Conservation (phyloP, 805 yeast genomes). For the Lipomyces spencermartinsiae region DNA sequence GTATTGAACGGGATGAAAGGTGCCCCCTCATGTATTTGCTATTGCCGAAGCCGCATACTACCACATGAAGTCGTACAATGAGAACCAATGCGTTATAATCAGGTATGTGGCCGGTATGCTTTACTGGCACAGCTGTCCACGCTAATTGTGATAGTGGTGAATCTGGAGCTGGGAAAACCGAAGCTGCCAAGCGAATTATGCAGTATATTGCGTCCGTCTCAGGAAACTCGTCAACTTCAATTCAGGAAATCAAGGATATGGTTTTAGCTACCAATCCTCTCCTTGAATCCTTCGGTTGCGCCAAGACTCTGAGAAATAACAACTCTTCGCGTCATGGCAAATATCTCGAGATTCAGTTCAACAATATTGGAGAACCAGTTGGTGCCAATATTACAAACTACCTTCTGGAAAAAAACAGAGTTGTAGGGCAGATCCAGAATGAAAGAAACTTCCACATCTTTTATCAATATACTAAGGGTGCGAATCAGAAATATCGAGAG, state of each 20-base stretch:
- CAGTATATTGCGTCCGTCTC: constrained; percentile 88
- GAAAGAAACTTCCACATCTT: constrained; percentile 98
- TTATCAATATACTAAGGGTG: constrained; percentile 92
- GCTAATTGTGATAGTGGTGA: constrained; percentile 69
- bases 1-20: constrained; percentile 16
- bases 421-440: constrained; percentile 88
- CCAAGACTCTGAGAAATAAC: constrained; percentile 86
- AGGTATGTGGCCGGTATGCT: constrained; percentile 29
- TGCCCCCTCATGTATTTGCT: constrained; percentile 96
- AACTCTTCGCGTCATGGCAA: constrained; percentile 93
- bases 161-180: constrained; percentile 98
- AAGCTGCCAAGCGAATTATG: constrained; percentile 92
- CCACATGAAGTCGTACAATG: constrained; percentile 90
- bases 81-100: constrained; percentile 95
- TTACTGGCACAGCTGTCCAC: constrained; percentile 42
- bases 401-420: constrained; percentile 91
- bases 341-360: constrained; percentile 89
- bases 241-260: constrained; percentile 92
- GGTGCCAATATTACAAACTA: constrained; percentile 97
- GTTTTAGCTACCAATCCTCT: constrained; percentile 96
- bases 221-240: constrained; percentile 68
- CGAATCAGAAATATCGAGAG: constrained; percentile 82
- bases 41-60: constrained; percentile 97
- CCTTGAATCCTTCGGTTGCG: constrained; percentile 91
- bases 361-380: constrained; percentile 81